Base-by-base conservation (phyloP, 441 rosid species). In the Populus hybrid region DNA sequence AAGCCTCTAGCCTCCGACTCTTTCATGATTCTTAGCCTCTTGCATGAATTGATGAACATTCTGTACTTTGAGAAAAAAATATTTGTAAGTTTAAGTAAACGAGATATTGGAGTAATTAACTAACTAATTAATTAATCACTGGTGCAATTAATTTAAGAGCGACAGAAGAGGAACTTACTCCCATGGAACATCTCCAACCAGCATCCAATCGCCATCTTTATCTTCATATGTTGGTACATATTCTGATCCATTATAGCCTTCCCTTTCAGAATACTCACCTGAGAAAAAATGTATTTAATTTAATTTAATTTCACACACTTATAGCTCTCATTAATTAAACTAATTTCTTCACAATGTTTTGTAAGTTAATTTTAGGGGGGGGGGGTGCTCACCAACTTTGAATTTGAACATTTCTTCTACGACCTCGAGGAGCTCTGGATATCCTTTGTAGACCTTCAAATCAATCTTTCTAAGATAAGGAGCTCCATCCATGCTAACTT, bases 401-500 rank as follows among this genome's bases (percentile, higher is more conserved):
- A 86, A 85, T 72, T 86, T 89, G 90, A 93, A 91, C 93, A 93
- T 87, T 85, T 85, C 87, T 84, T 90, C 90, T 6, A 91, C 30
- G 40, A 93, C 92, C 76, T 84, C 83, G 5, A 93, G 86, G 23
- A 93, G 87, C 76, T 89, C 89, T 6, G 78, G 73, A 67, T 93
- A 91, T 36, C 85, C 86, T 23, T 81, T 42, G 81, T 89, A 93
- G 74, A 80, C 81, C 74, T 89, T 87, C 69, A 93, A 86, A 84
- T 93, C 92, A 70, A 93, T 88, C 82, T 93, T 93, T 75, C 97
- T 89, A 1, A 93, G 91, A 65, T 88, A 93, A 36, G 97, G 97
- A n/a, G 97, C 94, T 65, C 96, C 95, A 64, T 91, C 97, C 89
- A 92, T 86, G 83, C 97, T 89, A 24, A 92, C 95, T 83, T 92